Evolutionary conservation across 345 rosid species (phyloP).

Genomic region (Dipteronia dyeriana): DNA sequence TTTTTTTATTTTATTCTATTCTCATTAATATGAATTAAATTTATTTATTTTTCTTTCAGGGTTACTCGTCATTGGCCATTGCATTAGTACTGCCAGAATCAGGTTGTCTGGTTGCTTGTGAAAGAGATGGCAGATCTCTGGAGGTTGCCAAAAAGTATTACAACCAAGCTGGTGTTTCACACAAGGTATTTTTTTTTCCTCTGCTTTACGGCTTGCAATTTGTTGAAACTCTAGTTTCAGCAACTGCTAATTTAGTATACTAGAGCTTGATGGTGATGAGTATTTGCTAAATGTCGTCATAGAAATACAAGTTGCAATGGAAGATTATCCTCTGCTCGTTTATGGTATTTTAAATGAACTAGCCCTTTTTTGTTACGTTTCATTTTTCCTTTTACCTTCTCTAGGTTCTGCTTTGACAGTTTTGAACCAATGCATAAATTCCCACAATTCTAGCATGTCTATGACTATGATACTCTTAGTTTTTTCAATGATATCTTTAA

Average conservation of each 20-base stretch:
- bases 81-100: slow-evolving; percentile 81
- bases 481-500: not conserved
- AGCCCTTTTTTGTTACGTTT: too few species aligned
- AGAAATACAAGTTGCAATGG: not conserved
- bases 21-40: not conserved
- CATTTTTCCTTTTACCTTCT: too few species aligned
- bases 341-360: not conserved
- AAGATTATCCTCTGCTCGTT: not conserved
- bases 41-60: slow-evolving; percentile 40
- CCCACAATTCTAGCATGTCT: not conserved
- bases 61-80: slow-evolving; percentile 89
- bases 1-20: not conserved
- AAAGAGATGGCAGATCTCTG: slow-evolving; percentile 71
- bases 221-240: not conserved
- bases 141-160: slow-evolving; percentile 79
- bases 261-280: not conserved
- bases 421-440: not conserved
- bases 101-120: slow-evolving; percentile 86
- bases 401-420: not conserved
- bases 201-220: not conserved
- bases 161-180: slow-evolving; percentile 71
- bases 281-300: not conserved
- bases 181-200: slow-evolving; percentile 53
- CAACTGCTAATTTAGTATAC: not conserved
- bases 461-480: not conserved